Conservation (phyloP, 805 yeast species). For the Teunomyces gatunensis region DNA sequence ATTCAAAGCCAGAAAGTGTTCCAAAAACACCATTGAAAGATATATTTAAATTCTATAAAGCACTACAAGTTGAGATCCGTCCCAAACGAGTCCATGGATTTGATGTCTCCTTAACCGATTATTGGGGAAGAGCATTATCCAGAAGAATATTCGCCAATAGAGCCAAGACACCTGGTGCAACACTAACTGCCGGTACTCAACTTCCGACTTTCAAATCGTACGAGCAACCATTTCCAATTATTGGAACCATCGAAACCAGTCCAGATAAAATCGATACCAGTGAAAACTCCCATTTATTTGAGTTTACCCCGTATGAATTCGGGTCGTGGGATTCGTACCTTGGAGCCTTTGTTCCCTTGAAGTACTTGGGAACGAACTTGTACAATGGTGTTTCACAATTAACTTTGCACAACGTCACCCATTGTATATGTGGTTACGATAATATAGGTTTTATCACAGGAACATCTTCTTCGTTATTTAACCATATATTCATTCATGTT, state of each 20-base stretch:
- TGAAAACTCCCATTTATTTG: constrained; percentile 47
- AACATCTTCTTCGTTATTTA: constrained; percentile 63
- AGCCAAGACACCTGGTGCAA: constrained; percentile 32
- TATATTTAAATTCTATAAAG: constrained; percentile 48
- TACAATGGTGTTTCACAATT: constrained; percentile 39
- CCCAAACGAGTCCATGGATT: constrained; percentile 53
- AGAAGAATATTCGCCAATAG: constrained; percentile 41
- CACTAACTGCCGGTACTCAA: constrained; percentile 34
- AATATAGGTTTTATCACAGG: constrained; percentile 60
- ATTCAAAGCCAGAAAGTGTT: too few relatives aligned
- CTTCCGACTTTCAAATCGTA: constrained; percentile 34
- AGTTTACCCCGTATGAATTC: constrained; percentile 63
- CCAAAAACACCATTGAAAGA: constrained; percentile 1
- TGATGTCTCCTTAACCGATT: constrained; percentile 59
- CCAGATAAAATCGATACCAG: constrained; percentile 29
- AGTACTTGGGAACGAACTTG: constrained; percentile 52
- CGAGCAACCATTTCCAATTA: constrained; percentile 51
- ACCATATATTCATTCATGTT: constrained; percentile 48
- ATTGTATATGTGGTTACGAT: constrained; percentile 55
- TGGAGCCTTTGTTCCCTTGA: constrained; percentile 47
- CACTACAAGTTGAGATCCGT: constrained; percentile 52
- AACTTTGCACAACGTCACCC: constrained; percentile 20
- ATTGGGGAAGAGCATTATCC: constrained; percentile 64
- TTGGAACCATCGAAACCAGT: constrained; percentile 39
- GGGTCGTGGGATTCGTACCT: constrained; percentile 61